These are phyloP conservation scores for Fragilariopsis cylindrus DNA, from an alignment of 108 stramenopile species.

Conservation along the genomic window DNA sequence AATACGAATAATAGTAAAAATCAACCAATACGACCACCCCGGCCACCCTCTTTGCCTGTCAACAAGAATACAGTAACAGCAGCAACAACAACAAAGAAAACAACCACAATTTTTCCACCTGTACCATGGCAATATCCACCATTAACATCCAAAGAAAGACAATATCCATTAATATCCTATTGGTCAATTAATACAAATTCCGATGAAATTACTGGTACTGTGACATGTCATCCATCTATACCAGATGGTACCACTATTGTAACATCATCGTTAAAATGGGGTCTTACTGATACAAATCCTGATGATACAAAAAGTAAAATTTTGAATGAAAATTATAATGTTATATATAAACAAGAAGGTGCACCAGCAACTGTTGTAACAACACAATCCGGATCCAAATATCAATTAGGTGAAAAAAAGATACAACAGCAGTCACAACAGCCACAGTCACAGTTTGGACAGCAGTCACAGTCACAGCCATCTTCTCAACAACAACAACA, in stretches of 20 bases:
- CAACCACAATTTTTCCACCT: neutral
- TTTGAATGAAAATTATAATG: neutral
- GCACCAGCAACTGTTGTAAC: constrained; percentile 4
- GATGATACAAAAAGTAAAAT: neutral
- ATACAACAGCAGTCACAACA: neutral
- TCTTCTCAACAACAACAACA: neutral
- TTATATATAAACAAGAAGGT: neutral
- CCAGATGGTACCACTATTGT: constrained; percentile 21
- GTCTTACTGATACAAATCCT: neutral
- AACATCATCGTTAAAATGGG: neutral
- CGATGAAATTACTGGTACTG: constrained; percentile 8
- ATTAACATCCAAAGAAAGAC: neutral
- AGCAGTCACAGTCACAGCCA: neutral
- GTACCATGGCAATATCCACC: neutral
- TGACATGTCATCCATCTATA: constrained; percentile 36
- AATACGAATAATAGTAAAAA: neutral
- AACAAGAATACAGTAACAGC: neutral
- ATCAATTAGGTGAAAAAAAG: constrained; percentile 12
- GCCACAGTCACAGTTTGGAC: neutral
- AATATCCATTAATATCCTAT: constrained; percentile 8
- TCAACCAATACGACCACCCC: neutral
- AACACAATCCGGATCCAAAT: constrained; percentile 24
- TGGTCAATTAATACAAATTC: constrained; percentile 8
- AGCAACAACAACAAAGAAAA: neutral
- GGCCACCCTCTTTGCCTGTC: neutral